phyloP scores from a whole-genome alignment of 164 flowering plant species.

The Berberis vulgaris region DNA sequence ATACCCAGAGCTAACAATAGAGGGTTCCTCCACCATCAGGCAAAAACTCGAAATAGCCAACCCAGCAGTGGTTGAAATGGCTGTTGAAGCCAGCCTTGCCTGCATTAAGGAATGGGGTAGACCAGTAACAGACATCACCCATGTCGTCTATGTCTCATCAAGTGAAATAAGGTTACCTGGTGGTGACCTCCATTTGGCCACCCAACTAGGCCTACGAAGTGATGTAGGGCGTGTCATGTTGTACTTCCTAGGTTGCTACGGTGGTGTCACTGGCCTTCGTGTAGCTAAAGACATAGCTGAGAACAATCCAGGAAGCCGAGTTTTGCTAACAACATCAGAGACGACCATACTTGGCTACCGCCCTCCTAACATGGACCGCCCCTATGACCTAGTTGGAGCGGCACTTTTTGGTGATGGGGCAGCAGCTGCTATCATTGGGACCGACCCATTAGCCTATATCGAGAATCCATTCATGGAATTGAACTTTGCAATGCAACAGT shows the following conservation, averaged over 20 bases:
- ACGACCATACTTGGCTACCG: slow-evolving; percentile 64
- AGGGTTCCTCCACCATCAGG: slow-evolving; percentile 50
- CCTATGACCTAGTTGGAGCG: slow-evolving; percentile 66
- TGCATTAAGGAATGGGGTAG: slow-evolving; percentile 68
- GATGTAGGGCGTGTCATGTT: slow-evolving; percentile 56
- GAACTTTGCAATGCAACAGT: slow-evolving; percentile 43
- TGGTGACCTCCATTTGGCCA: slow-evolving; percentile 53
- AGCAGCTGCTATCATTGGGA: slow-evolving; percentile 49
- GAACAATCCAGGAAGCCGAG: slow-evolving; percentile 66
- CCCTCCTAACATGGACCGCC: slow-evolving; percentile 50
- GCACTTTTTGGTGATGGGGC: slow-evolving; percentile 79
- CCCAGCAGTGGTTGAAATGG: slow-evolving; percentile 52
- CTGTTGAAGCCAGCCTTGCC: slow-evolving; percentile 43
- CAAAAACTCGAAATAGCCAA: slow-evolving; percentile 60
- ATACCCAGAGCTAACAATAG: slow-evolving; percentile 56
- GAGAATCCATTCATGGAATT: slow-evolving; percentile 60
- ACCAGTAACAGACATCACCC: slow-evolving; percentile 45
- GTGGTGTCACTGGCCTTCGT: slow-evolving; percentile 60
- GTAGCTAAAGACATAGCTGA: slow-evolving; percentile 72
- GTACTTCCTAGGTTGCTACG: slow-evolving; percentile 65
- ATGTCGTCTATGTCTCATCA: slow-evolving; percentile 57
- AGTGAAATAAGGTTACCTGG: slow-evolving; percentile 63
- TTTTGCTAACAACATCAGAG: slow-evolving; percentile 51
- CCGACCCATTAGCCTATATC: slow-evolving; percentile 22
- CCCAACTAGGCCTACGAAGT: slow-evolving; percentile 40